Evolutionary conservation across 805 yeast genomes (phyloP).

Genomic region (Suhomyces sp.): DNA sequence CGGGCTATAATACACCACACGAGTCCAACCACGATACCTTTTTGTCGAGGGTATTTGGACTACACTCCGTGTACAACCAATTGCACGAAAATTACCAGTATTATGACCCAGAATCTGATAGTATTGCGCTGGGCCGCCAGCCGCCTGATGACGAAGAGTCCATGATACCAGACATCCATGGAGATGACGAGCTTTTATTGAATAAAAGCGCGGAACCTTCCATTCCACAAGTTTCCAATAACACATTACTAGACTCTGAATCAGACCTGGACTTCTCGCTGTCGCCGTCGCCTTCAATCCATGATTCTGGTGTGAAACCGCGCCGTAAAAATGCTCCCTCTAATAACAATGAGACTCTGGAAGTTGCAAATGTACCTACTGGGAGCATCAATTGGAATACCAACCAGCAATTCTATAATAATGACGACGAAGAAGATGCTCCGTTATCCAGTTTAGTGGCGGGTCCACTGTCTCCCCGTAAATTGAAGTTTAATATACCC

Average conservation of each 20-base stretch:
- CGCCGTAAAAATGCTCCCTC: background rate
- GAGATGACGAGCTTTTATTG: background rate
- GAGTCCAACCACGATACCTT: slow-evolving; percentile 44
- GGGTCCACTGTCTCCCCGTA: slow-evolving; percentile 5
- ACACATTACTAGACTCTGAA: slow-evolving; percentile 27
- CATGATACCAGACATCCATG: background rate
- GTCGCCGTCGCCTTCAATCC: slow-evolving; percentile 13
- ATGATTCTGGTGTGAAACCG: background rate
- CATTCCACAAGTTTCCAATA: background rate
- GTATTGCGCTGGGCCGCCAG: background rate
- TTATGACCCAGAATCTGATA: slow-evolving; percentile 31
- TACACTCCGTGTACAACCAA: slow-evolving; percentile 42
- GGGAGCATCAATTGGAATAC: slow-evolving; percentile 3
- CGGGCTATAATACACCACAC: slow-evolving; percentile 1
- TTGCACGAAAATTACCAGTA: slow-evolving; percentile 37
- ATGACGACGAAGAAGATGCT: slow-evolving; percentile 3
- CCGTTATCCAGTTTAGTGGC: background rate
- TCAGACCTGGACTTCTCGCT: slow-evolving; percentile 34
- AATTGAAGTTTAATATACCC: slow-evolving; percentile 12
- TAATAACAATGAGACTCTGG: background rate
- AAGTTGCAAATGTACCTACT: background rate
- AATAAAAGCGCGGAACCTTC: background rate
- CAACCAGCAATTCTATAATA: background rate
- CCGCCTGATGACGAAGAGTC: slow-evolving; percentile 6
- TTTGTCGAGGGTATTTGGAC: slow-evolving; percentile 62